Evolutionary conservation across 1,284 basidiomycete genomes (phyloP), one percentile per base, ranked within the genome.

Genomic region (Sutorius eximius): DNA sequence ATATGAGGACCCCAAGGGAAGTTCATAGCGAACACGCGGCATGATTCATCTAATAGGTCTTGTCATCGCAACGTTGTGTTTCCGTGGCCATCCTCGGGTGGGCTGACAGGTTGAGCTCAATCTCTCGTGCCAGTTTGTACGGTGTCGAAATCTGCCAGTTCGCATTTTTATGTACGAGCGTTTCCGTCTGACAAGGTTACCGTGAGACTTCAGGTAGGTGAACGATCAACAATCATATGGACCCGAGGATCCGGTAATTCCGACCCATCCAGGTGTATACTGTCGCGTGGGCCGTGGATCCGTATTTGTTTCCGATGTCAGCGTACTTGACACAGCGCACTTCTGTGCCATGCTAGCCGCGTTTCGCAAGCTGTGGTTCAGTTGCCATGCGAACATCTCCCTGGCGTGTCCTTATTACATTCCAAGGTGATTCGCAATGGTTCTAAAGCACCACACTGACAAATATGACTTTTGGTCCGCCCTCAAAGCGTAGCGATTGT

Each of bases 111-210:
- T 29, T 38, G 32, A 47, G 22, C 32, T 15, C 44, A 18, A 40
- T 15, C 12, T 10, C 24, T 10, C 22, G 20, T 47, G 37, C 33
- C 29, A 61, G 61, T 32, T 44, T 59, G 29, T 63, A 58, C 10
- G 59, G 59, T 2, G 29, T 57, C n/a, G 48, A 45, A 34, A 20
- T 18, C 11, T 37, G 36, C n/a, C 36, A 37, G n/a, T 37, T 37
- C 36, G 10, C 36, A 18, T 37, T 37, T 37, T 37, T 37, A 37
- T 11, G n/a, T 37, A 9, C 36, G 36, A 12, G 9, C 5, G 10
- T 37, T 37, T 37, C 36, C n/a, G n/a, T 37, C 10, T 18, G 36
- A 37, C 36, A 37, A 37, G n/a, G 36, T 18, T n/a, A 18, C 18
- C n/a, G 18, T 12, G 11, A 37, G 18, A 18, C 36, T 37, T 11